These are phyloP conservation scores for Cyberlindnera mrakii DNA, from an alignment of 805 yeast species.

Conservation along the genomic window DNA sequence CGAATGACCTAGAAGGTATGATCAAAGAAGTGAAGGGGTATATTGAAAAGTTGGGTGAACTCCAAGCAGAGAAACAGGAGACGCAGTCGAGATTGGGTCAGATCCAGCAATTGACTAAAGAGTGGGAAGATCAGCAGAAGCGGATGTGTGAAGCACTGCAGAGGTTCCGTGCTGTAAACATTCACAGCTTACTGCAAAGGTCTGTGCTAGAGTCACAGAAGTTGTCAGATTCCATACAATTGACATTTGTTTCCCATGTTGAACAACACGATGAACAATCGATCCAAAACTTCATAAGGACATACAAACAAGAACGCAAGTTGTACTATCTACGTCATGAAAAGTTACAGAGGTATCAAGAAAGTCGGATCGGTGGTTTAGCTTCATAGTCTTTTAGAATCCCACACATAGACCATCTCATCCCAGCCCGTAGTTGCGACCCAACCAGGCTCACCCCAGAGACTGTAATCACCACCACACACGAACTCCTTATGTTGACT, in stretches of 20 bases:
- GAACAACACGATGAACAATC: slow-evolving; percentile 25
- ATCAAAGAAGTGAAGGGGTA: slow-evolving; percentile 23
- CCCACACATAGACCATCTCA: slow-evolving; percentile 90
- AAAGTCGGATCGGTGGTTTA: slow-evolving; percentile 21
- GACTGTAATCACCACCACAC: slow-evolving; percentile 88
- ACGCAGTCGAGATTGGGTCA: slow-evolving; percentile 8
- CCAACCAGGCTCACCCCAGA: slow-evolving; percentile 97
- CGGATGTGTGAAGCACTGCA: slow-evolving; percentile 28
- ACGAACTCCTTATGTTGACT: slow-evolving; percentile 80
- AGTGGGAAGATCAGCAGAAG: slow-evolving; percentile 31
- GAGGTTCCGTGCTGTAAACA: slow-evolving; percentile 32
- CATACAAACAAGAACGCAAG: slow-evolving; percentile 36
- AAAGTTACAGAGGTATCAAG: slow-evolving; percentile 40
- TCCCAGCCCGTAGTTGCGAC: slow-evolving; percentile 96
- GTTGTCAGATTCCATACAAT: slow-evolving; percentile 28
- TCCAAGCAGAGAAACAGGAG: slow-evolving; percentile 25
- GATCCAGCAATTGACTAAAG: slow-evolving; percentile 10
- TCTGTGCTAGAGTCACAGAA: slow-evolving; percentile 28
- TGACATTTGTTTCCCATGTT: slow-evolving; percentile 25
- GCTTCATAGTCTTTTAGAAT: slow-evolving; percentile 41
- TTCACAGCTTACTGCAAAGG: slow-evolving; percentile 25
- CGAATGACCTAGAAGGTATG: slow-evolving; percentile 20
- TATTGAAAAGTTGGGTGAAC: slow-evolving; percentile 19
- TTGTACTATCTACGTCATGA: slow-evolving; percentile 40
- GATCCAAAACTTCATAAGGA: slow-evolving; percentile 31